Evolutionary conservation across 352 stramenopile genomes (phyloP), one percentile per base, ranked within the genome.

Genomic region (Phytophthora palmivora): DNA sequence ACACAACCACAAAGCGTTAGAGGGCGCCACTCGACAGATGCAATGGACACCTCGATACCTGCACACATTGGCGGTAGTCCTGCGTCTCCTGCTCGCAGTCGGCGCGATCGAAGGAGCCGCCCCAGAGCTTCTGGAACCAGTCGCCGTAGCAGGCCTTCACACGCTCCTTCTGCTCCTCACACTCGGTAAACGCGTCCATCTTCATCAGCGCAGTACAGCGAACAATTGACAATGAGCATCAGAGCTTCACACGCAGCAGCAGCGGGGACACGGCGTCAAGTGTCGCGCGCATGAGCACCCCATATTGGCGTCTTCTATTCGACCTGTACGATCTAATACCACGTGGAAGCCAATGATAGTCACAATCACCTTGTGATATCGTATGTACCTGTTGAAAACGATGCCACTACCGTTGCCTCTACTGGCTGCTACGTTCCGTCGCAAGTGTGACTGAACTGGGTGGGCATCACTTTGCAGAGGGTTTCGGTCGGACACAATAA

Each of bases 141-240:
- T 87, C 82, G 36, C 75, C 81, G 67, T 94, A 94, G 74, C 85
- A 94, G 46, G 74, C 76, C 63, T 91, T 89, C 30, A 91, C 85
- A 42, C 82, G 82, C 53, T 90, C 79, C 69, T 94, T 94, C 57
- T 78, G 76, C 69, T 91, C 81, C 16, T 79, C 72, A 58, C 85
- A 94, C 75, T 91, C 85, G 49, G 76, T 67, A 50, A 79, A 88
- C 22, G 67, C 57, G 36, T 72, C 61, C 61, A 74, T 78, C 33
- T 61, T 73, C 33, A 44, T 49, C 12, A 21, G 52, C 15, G 38
- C 37, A 51, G 16, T 21, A 58, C 41, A 37, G 45, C n/a, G 49
- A 57, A 69, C 33, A 70, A 67, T 67, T 37, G 39, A 3, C 26
- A 76, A 67, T 76, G 68, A 73, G 48, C 37, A 52, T 3, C 4